Base-by-base conservation (phyloP, 2,329 filamentous ascomycete species). In the Aureobasidium sp. region DNA sequence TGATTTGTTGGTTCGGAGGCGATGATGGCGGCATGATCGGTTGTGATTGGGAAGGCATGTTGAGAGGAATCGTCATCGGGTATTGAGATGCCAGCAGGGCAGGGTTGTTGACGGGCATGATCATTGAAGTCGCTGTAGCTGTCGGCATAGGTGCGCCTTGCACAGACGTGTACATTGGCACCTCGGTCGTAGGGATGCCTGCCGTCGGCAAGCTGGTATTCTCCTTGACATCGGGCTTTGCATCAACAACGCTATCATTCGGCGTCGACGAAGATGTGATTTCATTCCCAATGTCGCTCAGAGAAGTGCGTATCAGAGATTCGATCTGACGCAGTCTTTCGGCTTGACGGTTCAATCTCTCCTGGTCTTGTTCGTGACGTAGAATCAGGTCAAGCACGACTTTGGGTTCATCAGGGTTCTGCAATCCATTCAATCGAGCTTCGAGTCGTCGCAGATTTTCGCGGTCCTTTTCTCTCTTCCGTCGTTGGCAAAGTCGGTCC, bases 401-500 rank as follows among this genome's bases (percentile, higher is more conserved):
- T 35, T 61, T 61, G 19, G 60, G 49, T 37, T 61, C 60, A 31
- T 61, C 50, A 7, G 49, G 39, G 24, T 61, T 61, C 27, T 61
- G 60, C 17, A 61, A n/a, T 48, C 60, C 60, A 33, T 54, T 61
- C 17, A 61, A 31, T 61, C 60, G 48, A 37, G 60, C 60, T 50
- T 61, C 60, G 49, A 61, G 60, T 37, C 60, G 60, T 40, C 60
- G 60, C 19, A 61, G 50, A 24, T 61, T 61, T 6, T 61, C 60
- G 49, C 60, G 60, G 60, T 61, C 60, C 50, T 61, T 61, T 56
- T 61, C 60, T 53, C 60, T 39, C 49, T 61, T 61, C 17, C 60
- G 49, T 22, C 60, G 49, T 11, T 61, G 60, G 48, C 60, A 61
- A 17, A 61, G 48, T n/a, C 60, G 60, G 42, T 61, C 60, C 24